A percentile compares a stretch with the other conserved stretches of the same genome.
phyloP scores from a whole-genome alignment of 2,329 filamentous ascomycete species.

The Penicillium sp. region DNA sequence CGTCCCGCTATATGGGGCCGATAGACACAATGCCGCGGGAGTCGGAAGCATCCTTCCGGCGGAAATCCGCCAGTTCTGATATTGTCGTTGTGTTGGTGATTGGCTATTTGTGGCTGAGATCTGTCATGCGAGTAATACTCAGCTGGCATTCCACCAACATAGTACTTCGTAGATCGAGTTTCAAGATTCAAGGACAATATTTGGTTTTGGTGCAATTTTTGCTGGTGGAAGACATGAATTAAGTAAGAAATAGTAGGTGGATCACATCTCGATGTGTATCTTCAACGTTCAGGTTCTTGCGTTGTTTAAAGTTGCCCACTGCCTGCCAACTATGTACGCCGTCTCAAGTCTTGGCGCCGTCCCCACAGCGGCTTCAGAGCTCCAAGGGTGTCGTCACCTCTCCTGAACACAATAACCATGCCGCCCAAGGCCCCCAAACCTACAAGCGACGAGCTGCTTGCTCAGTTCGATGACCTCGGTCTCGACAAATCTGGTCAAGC shows the following conservation, averaged over 20 bases:
- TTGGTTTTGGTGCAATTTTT: background rate
- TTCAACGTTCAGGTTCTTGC: background rate
- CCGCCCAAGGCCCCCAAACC: constrained; percentile 41
- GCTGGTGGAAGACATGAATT: background rate
- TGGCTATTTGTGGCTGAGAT: background rate
- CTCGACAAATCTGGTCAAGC: constrained; percentile 36
- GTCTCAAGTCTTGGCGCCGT: constrained; percentile 24
- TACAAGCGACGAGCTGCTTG: constrained; percentile 53
- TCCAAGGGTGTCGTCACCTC: constrained; percentile 29
- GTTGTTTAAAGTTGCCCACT: background rate
- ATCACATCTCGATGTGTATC: too few species aligned
- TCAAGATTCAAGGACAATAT: background rate
- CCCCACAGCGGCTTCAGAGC: constrained; percentile 24
- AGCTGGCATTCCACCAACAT: background rate
- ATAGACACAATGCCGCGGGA: constrained; percentile 14
- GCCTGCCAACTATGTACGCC: background rate
- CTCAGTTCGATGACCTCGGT: constrained; percentile 52
- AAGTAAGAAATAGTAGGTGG: background rate
- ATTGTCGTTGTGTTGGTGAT: background rate
- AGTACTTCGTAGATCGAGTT: background rate
- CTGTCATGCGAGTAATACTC: background rate
- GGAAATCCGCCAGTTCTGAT: background rate
- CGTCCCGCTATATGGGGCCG: constrained; percentile 20
- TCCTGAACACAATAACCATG: constrained; percentile 31
- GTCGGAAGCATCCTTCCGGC: constrained; percentile 4